Base-by-base conservation (phyloP, 1,284 basidiomycete genomes). In the Tausonia pullulans region DNA sequence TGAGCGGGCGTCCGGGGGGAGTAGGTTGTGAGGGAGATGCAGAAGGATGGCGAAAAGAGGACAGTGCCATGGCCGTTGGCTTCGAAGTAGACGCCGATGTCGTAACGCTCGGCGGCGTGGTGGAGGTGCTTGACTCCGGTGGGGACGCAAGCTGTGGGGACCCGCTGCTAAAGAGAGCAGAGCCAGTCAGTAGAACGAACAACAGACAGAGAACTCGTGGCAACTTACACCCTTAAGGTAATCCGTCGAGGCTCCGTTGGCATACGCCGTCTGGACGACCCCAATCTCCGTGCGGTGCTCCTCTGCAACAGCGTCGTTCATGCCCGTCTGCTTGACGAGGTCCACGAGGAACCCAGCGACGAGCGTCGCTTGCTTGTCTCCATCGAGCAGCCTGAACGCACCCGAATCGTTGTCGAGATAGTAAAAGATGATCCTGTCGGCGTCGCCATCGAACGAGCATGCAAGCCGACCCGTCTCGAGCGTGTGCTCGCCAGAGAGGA, bases 41-140 rank as follows among this genome's bases (percentile, higher is more conserved):
- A 79, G 2, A 90, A 87, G 27, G 81, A 75, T 7, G 81, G 81
- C 3, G 95, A 97, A 78, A 99, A 98, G 60, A 98, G 78, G 56
- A 98, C 91, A 1, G 96, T 99, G 51, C 96, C 96, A 72, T 99
- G 96, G 0, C 96, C 96, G 74, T 99, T 99, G 61, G 96, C 96
- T 77, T 99, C 96, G 73, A 99, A 99, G 79, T 99, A 99, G 57
- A 98, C 91, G 43, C 96, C 96, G 69, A 98, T 83, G 73, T 93
- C 86, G 76, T 87, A 98, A 69, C 86, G 83, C 72, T 95, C 90
- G 6, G 96, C 96, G 6, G 94, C 96, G 74, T 98, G 95, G 74
- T 99, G 96, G 59, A 98, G 83, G 74, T 98, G 88, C 78, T 99
- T 99, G 68, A 99, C 96, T 51, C 96, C 96, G 7, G 96, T 99